phyloP scores from a whole-genome alignment of 495 filamentous ascomycete genomes.

The Emericellopsis terricola region DNA sequence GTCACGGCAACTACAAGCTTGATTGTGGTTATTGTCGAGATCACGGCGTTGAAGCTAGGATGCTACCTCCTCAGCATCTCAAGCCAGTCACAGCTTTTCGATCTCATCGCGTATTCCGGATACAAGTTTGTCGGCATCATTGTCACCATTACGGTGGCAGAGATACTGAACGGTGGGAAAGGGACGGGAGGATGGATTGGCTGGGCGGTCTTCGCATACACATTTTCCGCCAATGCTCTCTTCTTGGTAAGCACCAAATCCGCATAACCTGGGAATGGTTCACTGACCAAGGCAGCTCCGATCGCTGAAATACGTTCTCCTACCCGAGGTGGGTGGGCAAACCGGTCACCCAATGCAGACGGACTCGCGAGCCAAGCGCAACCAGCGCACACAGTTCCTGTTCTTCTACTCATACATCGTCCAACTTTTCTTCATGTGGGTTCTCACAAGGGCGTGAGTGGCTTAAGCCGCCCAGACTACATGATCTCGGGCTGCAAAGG shows the following conservation, averaged over 20 bases:
- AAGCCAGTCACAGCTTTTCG: conserved; percentile 70
- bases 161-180: conserved; percentile 54
- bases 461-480: too few species aligned
- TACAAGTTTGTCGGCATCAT: conserved; percentile 99
- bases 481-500: too few species aligned
- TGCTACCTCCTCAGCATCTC: conserved; percentile 86
- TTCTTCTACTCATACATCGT: conserved; percentile 90
- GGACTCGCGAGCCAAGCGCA: conserved; percentile 56
- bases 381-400: conserved; percentile 81
- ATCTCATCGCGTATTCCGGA: conserved; percentile 86
- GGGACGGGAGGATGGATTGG: conserved; percentile 75
- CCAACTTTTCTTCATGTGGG: conserved; percentile 91
- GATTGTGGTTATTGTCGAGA: conserved; percentile 68
- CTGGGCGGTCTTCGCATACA: conserved; percentile 80
- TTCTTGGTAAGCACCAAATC: conserved; percentile 54
- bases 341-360: conserved; percentile 51
- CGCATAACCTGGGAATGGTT: too few species aligned
- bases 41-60: conserved; percentile 74
- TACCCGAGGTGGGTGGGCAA: conserved; percentile 62
- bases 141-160: conserved; percentile 58
- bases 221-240: conserved; percentile 84
- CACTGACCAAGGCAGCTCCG: conserved; percentile 58
- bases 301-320: conserved; percentile 84
- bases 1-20: conserved; percentile 72
- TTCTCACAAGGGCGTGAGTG: conserved; percentile 40